These are phyloP conservation scores for Nicotiana benthamiana DNA, from an alignment of 257 asterid genomes.

Conservation along the genomic window DNA sequence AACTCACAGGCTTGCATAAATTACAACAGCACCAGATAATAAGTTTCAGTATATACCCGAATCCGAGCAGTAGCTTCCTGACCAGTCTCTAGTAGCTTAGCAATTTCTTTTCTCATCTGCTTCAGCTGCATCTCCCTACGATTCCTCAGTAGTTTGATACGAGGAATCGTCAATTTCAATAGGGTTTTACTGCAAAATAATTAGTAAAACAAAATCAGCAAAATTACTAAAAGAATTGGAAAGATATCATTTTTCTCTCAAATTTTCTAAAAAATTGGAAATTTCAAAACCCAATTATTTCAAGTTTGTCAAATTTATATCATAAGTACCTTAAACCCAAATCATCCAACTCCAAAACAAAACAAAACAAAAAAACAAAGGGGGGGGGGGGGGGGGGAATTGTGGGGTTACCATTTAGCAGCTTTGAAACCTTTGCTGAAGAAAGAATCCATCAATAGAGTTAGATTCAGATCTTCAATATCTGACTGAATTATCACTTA, in stretches of 20 bases:
- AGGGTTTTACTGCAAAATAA: slow-evolving; percentile 61
- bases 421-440: slow-evolving; percentile 80
- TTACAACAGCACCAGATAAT: background rate
- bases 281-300: slow-evolving; percentile 19
- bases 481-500: background rate
- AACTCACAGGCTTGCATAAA: background rate
- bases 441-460: slow-evolving; percentile 48
- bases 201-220: slow-evolving; percentile 9
- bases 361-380: background rate
- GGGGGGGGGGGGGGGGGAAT: background rate
- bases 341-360: background rate
- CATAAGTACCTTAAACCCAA: background rate
- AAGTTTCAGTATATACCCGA: slow-evolving; percentile 39
- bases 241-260: slow-evolving; percentile 1
- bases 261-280: background rate
- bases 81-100: slow-evolving; percentile 95
- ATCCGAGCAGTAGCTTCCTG: slow-evolving; percentile 98
- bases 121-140: slow-evolving; percentile 85
- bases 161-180: slow-evolving; percentile 76
- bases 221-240: background rate
- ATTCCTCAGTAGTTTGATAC: slow-evolving; percentile 87
- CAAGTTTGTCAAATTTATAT: background rate
- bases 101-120: slow-evolving; percentile 89
- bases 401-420: slow-evolving; percentile 57
- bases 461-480: slow-evolving; percentile 2